phyloP scores from a whole-genome alignment of 2,329 filamentous ascomycete genomes.

The Rasamsonia emersonii region DNA sequence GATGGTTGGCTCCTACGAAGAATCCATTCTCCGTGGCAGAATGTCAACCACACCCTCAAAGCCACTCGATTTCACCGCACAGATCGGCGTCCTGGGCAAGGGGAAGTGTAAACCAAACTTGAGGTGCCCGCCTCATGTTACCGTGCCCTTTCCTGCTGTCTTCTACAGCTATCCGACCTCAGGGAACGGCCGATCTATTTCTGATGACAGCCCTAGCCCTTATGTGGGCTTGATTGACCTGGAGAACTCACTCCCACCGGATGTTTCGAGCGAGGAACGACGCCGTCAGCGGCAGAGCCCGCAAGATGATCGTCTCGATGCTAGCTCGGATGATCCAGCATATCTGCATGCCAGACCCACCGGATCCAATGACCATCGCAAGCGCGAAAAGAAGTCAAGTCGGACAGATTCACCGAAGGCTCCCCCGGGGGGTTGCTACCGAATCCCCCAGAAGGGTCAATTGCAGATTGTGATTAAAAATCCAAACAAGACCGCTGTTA shows the following conservation, averaged over 20 bases:
- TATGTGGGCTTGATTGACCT: conserved; percentile 92
- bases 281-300: conserved; percentile 31
- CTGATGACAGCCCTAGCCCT: conserved; percentile 82
- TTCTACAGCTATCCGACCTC: conserved; percentile 86
- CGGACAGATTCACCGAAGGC: conserved; percentile 53
- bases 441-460: conserved; percentile 88
- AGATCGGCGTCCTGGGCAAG: conserved; percentile 86
- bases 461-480: conserved; percentile 97
- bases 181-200: conserved; percentile 52
- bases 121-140: conserved; percentile 81
- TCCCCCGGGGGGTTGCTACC: conserved; percentile 80
- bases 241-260: conserved; percentile 62
- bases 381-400: conserved; percentile 51
- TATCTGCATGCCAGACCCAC: conserved; percentile 6
- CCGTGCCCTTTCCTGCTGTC: conserved; percentile 82
- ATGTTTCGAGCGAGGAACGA: conserved; percentile 30
- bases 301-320: conserved; percentile 8
- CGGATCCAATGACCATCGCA: conserved; percentile 30
- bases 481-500: conserved; percentile 95
- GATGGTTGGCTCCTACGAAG: conserved; percentile 96
- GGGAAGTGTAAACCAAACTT: conserved; percentile 81
- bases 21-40: conserved; percentile 85
- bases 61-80: conserved; percentile 83
- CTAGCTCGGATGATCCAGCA: conserved; percentile 7
- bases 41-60: conserved; percentile 97